Base-by-base conservation (phyloP, 2,329 filamentous ascomycete genomes). In the Nothopassalora personata region DNA sequence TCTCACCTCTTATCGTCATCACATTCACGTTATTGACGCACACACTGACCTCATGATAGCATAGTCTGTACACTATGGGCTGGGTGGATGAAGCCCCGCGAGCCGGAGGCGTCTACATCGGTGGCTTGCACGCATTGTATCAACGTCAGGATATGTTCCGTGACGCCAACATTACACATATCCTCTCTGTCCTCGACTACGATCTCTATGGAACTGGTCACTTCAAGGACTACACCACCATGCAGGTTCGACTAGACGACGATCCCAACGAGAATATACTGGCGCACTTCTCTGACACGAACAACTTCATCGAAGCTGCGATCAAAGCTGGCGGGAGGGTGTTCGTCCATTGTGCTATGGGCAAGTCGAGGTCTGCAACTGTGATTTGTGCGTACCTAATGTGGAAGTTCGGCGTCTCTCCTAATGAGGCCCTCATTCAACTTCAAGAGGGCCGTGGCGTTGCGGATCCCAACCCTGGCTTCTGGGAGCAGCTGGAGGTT, bases 331-430 rank as follows among this genome's bases (percentile, higher is more conserved):
- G 79, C 59, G 83, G 81, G 58, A 81, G 81, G 54, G 85, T 89
- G 36, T 78, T 89, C 62, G 82, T 88, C 64, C 86, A 89, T 75
- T 89, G 93, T 80, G 93, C 91, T 18, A 96, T 96, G 86, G 93
- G 93, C 53, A 96, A 95, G 76, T 96, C 92, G 39, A 89, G 93
- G 58, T 97, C 92, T 47, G 89, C 93, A 65, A 87, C 91, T 30
- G 83, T 90, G 64, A 83, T 90, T 57, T 82, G 94, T 56, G 92
- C 93, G 59, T 97, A 92, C 74, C 79, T 97, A 53, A 87, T 97
- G 74, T 79, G 81, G 64, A 74, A 75, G 62, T 73, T 77, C 68
- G 71, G 73, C 65, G 74, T 81, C 65, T 77, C 76, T 66, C 77
- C 81, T 57, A 72, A 79, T 64, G 84, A 87, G 47, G 91, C 91